A percentile compares a stretch with the other conserved stretches of the same genome.
Evolutionary conservation across 176 grass and related monocot genomes (phyloP).

Genomic region (Triticum dicoccoides): DNA sequence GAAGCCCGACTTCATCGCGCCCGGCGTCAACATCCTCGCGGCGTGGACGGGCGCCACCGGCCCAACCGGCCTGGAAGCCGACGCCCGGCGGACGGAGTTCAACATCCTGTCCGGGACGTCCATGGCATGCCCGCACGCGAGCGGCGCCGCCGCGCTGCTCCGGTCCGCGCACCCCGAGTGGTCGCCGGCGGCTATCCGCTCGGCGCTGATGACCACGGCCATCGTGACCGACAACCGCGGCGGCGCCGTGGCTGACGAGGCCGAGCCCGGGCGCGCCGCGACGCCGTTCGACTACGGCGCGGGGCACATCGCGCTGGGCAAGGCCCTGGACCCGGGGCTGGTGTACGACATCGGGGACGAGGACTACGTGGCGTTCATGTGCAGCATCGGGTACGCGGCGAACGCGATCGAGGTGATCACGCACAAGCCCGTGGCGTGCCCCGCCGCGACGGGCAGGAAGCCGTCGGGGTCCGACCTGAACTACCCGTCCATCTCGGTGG

Average conservation of each 20-base stretch:
- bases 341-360: conserved; percentile 72
- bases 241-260: conserved; percentile 55
- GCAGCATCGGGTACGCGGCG: conserved; percentile 79
- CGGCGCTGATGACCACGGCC: conserved; percentile 92
- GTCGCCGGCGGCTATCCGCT: conserved; percentile 76
- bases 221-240: conserved; percentile 54
- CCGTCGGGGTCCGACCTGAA: conserved; percentile 69
- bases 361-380: conserved; percentile 86
- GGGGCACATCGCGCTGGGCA: conserved; percentile 60
- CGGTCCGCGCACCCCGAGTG: conserved; percentile 82
- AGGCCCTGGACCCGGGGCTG: conserved; percentile 77
- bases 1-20: conserved; percentile 89
- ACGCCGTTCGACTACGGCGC: conserved; percentile 82
- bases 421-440: conserved; percentile 66
- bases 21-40: conserved; percentile 94
- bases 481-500: conserved; percentile 93
- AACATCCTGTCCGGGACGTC: conserved; percentile 97
- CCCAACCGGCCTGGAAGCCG: conserved; percentile 59
- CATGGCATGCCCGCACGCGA: conserved; percentile 96
- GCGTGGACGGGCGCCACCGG: conserved; percentile 83
- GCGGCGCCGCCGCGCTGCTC: conserved; percentile 80
- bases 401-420: conserved; percentile 87
- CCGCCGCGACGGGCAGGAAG: conserved; percentile 9
- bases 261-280: conserved; percentile 47
- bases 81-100: conserved; percentile 74